These are phyloP conservation scores for Fusarium odoratissimum DNA, from an alignment of 2,329 filamentous ascomycete species.

Conservation along the genomic window DNA sequence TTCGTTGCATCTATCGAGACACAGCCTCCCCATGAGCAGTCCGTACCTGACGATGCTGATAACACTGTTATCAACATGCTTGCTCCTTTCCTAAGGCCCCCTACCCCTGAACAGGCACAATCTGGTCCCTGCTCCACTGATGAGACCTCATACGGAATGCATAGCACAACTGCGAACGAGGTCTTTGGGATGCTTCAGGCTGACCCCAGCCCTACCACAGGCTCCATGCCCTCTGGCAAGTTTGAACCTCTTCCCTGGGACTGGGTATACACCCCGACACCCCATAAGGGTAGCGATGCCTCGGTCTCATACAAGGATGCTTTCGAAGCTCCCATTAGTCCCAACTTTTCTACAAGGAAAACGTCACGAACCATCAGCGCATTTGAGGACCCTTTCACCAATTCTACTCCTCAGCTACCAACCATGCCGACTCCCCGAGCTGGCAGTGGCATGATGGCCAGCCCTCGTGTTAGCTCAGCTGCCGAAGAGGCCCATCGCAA, in stretches of 20 bases:
- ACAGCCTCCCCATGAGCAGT: conserved; percentile 14
- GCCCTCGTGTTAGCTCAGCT: conserved; percentile 31
- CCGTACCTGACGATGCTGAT: conserved; percentile 49
- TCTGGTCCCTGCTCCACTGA: conserved; percentile 46
- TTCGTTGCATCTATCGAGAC: conserved; percentile 18
- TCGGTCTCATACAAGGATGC: conserved; percentile 41
- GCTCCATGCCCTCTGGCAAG: conserved; percentile 46
- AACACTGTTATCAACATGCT: conserved; percentile 59
- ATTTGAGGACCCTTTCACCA: conserved; percentile 50
- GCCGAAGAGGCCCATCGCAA: conserved; percentile 50
- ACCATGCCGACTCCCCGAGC: conserved; percentile 14
- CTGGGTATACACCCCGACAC: conserved; percentile 57
- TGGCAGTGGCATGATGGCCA: conserved; percentile 33
- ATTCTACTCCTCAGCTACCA: conserved; percentile 40
- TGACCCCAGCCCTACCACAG: conserved; percentile 46
- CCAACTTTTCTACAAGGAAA: conserved; percentile 38
- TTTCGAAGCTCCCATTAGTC: conserved; percentile 44
- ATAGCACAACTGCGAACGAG: conserved; percentile 62
- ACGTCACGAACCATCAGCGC: conserved; percentile 14
- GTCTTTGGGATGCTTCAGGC: conserved; percentile 57
- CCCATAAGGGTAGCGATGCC: conserved; percentile 39
- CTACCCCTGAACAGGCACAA: conserved; percentile 55
- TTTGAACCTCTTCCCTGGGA: conserved; percentile 62
- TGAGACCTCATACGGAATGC: conserved; percentile 67
- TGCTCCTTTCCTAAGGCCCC: conserved; percentile 61